Base-by-base conservation (phyloP, 441 rosid species). In the Pelargonium myrrhifolium region DNA sequence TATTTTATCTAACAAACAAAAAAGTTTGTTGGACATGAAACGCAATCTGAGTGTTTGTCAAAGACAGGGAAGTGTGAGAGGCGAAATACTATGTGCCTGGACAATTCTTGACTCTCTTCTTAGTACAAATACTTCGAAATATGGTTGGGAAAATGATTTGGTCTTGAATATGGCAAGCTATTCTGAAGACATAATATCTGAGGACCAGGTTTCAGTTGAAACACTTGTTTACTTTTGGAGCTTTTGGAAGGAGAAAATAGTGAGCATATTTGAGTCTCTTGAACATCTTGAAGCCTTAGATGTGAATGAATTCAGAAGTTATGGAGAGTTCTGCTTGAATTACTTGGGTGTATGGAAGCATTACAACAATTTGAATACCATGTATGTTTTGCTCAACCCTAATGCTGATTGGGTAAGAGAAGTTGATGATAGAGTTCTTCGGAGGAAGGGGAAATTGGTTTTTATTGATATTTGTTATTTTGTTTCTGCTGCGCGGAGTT, bases 21-120 rank as follows among this genome's bases (percentile, higher is more conserved):
- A 35, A 55, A 66, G 68, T 70, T 20, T 86, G 51, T 31, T 28
- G 14, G 37, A 62, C 63, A 15, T 82, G 75, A 62, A 73, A 69
- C 74, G 67, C 26, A 64, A 31, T 71, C 68, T 77, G 40, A 59
- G 65, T 65, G 59, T 65, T 64, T 82, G 82, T 39, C 73, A 49
- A 61, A 74, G 61, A 58, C 73, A 72, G 62, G 69, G 42, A 24
- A 73, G 80, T 53, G 37, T 69, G n/a, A 68, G 71, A 55, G 86
- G 86, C 31, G 86, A 83, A 73, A 68, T 76, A 10, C 15, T 82
- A 31, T 75, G 76, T 55, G 65, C 70, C 55, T 63, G 90, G 55
- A 79, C 51, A 65, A 78, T 82, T 77, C 73, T 86, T 66, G 87
- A 86, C 64, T 40, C 17, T 64, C 86, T 77, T 74, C 55, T 86